Base-by-base conservation (phyloP, 306 rosid genomes). In the Malus sieversii region DNA sequence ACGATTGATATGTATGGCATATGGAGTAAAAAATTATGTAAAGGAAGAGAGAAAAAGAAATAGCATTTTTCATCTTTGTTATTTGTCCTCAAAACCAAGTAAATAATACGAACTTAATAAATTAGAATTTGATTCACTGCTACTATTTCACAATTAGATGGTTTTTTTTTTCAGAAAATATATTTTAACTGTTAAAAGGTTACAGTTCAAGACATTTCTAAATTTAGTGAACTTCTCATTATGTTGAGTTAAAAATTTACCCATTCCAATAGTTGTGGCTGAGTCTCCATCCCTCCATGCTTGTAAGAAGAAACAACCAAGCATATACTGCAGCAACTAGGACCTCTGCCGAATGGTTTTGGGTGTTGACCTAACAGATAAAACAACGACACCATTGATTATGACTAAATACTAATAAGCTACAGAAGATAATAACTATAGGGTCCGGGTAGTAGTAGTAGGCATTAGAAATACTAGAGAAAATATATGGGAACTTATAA, bases 271-370 rank as follows among this genome's bases (percentile, higher is more conserved):
- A 53, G 58, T 59, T 76, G 72, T 53, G 44, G 69, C 27, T 77
- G 68, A 82, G 70, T 14, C 76, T 65, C 70, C 84, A 79, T 51
- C 78, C 75, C 51, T 79, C 82, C 60, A 67, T 30, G 10, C 69
- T 57, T 58, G 88, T 35, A 45, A 80, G 77, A 60, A 85, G 82
- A 63, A 85, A 82, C 22, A 69, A 48, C 88, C 88, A 85, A 74
- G 86, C 64, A 27, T 77, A 71, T 48, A 78, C 51, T 53, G 85
- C 83, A 6, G 81, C 82, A 69, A 80, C 70, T 22, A 82, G 68
- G 13, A 73, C 42, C 2, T 59, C 66, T 25, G 78, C 70, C 1
- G 70, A 63, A 62, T 45, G 76, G 55, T 82, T 81, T 29, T 57
- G 73, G 33, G 62, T 57, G 33, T 10, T n/a, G 16, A 45, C 67